Evolutionary conservation across 2,329 filamentous ascomycete species (phyloP), one percentile per base, ranked within the genome.

Genomic region (Colletotrichum agaves): DNA sequence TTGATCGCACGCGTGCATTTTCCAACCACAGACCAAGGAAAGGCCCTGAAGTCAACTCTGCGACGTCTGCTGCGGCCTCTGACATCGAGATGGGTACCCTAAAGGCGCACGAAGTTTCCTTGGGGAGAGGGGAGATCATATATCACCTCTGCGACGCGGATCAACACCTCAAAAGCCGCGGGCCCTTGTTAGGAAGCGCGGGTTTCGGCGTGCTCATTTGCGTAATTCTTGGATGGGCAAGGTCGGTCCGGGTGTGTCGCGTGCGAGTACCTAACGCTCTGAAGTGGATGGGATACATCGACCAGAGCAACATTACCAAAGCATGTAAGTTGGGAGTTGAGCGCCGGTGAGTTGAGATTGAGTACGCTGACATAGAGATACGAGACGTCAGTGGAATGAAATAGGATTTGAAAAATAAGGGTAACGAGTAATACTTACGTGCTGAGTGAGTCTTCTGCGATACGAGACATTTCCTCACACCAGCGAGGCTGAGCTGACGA

Each of bases 241-340:
- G 55, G 37, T 4, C 5, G 1, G 5, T 7, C 2, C 0, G 39
- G 15, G 12, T 11, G 3, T 5, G 4, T 31, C 11, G 1, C 6
- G 2, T 15, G 4, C 13, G 5, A 0, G 7, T 35, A 23, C 13
- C 61, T 64, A 1, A 64, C 27, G 2, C 1, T 12, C 3, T 4
- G 2, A 8, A 52, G 62, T 61, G 56, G 62, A 65, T 65, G 56
- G 61, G 61, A 47, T 65, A 65, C 21, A 61, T 65, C 12, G 62
- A 65, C 12, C 62, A 65, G 21, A 65, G 56, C 3, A 65, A 53
- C 47, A 46, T 65, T 8, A 65, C 62, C 7, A 65, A 65, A 6
- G 62, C 56, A n/a, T 65, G 56, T 65, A 4, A 39, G 62, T 52
- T 17, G 35, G 11, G 1, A 4, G 1, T 17, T 15, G 1, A 11